Base-by-base conservation (phyloP, 1,284 basidiomycete species). In the Irpex sp. region DNA sequence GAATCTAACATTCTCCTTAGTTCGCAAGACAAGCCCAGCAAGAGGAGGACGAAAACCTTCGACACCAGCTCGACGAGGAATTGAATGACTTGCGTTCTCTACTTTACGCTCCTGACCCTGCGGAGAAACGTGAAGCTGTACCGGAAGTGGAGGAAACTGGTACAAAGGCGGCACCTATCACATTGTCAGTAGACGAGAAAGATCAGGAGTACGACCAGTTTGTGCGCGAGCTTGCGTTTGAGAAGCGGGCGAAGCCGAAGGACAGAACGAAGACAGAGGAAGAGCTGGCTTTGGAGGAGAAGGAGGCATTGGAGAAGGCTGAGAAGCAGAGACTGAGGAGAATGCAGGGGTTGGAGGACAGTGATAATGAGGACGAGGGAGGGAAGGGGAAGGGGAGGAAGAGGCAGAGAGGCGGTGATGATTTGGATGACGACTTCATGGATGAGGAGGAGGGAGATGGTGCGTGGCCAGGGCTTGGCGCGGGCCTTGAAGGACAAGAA, bases 261-360 rank as follows among this genome's bases (percentile, higher is more conserved):
- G 94, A 99, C 74, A 82, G 97, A 62, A 94, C 95, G 49, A 98
- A 98, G 80, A 97, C 96, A 0, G 97, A 97, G 71, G 96, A 97
- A 69, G 97, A 99, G 74, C 71, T 94, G 11, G 96, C 95, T 1
- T 70, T 91, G 62, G 96, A 97, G 68, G 93, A 94, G 73, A 96
- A 94, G 69, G 91, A 95, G 70, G 82, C 86, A 2, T 78, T 99
- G 58, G 91, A 96, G 77, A 90, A 88, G 72, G 93, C 93, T 0
- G 97, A 99, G 77, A 83, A 85, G 66, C 86, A 83, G 69, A 83
- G 97, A 15, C 75, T 90, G 60, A 83, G 88, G 68, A 86, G 97
- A 17, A 98, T 98, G 96, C 78, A 92, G 54, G 97, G 96, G 5
- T 82, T 94, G 67, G 86, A 87, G 60, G 86, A 86, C 47, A 85